Base-by-base conservation (phyloP, 768 basidiomycete species). In the Calvatia gigantea region DNA sequence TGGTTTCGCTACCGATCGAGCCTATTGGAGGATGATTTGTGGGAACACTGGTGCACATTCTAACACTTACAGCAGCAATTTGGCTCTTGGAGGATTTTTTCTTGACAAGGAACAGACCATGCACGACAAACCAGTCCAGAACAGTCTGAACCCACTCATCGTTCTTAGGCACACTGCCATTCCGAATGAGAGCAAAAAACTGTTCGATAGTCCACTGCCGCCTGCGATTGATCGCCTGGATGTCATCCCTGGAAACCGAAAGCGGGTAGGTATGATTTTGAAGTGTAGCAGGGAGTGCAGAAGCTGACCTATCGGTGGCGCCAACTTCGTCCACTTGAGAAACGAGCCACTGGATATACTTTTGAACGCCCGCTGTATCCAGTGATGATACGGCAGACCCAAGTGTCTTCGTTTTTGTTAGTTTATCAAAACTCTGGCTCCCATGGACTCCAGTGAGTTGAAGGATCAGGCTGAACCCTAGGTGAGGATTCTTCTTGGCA, bases 341-440 rank as follows among this genome's bases (percentile, higher is more conserved):
- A 33, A 91, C 73, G 21, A 98, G 72, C 69, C 89, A 85, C 32
- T 77, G 69, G 42, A 94, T 82, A 69, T 95, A 98, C 35, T 72
- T 80, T 61, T 81, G 79, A 59, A 97, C 89, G 7, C 92, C 94
- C 1, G 83, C 75, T 0, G 72, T 69, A 61, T 87, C 83, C 80
- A 94, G 85, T 32, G 81, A 82, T 2, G 83, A 77, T 53, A 98
- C 73, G 54, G 98, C 85, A 1, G 82, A 80, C 71, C 96, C 94
- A 32, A 98, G 81, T 0, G 92, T 96, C 71, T 94, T 97, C 7
- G 95, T 95, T 69, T 85, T 89, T 9, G 95, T 96, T 55, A 96
- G 69, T 68, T 82, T 87, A 71, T 99, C 96, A 63, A 98, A 99
- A 67, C 93, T 89, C 55, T 85, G 82, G 62, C 80, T 86, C 8